Conservation (phyloP, 2,329 filamentous ascomycete genomes). For the Pseudogymnoascus sp. region DNA sequence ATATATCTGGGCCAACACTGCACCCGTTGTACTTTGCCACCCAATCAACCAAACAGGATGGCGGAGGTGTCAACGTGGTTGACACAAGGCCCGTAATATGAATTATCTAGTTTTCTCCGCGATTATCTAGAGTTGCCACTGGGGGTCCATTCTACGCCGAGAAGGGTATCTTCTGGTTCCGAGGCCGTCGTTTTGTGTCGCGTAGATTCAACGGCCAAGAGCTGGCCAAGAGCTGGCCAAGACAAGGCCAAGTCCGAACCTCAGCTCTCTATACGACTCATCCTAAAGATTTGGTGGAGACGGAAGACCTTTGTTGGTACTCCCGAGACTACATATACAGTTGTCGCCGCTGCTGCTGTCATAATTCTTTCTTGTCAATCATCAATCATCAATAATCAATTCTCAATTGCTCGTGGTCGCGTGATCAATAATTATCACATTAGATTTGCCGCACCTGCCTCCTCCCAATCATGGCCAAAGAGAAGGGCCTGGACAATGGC, state of each 20-base stretch:
- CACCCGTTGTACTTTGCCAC: not conserved
- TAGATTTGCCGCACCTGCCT: not conserved
- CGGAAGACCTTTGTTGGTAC: not conserved
- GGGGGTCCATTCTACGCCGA: too few relatives aligned
- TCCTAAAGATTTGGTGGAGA: not conserved
- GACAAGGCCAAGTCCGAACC: not conserved
- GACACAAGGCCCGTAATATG: not conserved
- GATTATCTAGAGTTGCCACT: not conserved
- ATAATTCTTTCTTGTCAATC: not conserved
- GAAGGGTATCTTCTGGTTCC: not conserved
- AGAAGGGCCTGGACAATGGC: not conserved
- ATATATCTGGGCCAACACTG: not conserved
- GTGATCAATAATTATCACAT: not conserved
- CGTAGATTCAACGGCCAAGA: not conserved
- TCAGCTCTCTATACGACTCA: not conserved
- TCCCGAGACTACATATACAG: not conserved
- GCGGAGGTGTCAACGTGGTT: not conserved
- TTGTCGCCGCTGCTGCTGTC: not conserved
- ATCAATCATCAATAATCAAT: not conserved
- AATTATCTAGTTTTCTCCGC: not conserved
- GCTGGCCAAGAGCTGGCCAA: not conserved
- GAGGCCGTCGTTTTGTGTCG: not conserved
- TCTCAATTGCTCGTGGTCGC: not conserved
- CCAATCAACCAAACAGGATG: not conserved
- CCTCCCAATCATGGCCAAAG: not conserved